A percentile compares a stretch with the other conserved stretches of the same genome.
These are phyloP conservation scores for Fraxinus quadrangulata DNA, from an alignment of 257 asterid species.

Conservation along the genomic window DNA sequence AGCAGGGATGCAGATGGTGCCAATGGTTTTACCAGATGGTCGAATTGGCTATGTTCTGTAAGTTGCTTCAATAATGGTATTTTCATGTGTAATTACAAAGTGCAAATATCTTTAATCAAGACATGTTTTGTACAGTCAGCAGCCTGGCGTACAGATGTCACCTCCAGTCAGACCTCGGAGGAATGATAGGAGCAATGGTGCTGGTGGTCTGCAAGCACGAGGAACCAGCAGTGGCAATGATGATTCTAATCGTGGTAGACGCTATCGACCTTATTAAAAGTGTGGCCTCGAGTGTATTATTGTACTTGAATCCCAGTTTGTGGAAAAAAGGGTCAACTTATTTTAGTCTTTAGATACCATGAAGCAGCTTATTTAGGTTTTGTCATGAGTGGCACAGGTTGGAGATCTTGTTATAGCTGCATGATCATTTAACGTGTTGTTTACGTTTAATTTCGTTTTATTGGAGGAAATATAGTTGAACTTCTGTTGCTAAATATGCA, in stretches of 20 bases:
- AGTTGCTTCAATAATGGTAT: slow-evolving; percentile 38
- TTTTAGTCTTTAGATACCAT: background rate
- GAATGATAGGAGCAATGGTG: slow-evolving; percentile 69
- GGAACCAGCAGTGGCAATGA: slow-evolving; percentile 53
- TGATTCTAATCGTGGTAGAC: slow-evolving; percentile 66
- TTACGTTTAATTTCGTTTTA: too few species aligned
- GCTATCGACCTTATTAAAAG: slow-evolving; percentile 79
- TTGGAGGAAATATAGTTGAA: background rate
- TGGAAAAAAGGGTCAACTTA: background rate
- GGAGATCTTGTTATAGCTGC: background rate
- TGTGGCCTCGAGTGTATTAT: background rate
- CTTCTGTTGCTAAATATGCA: background rate
- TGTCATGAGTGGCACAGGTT: background rate
- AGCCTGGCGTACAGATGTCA: slow-evolving; percentile 89
- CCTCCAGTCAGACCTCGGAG: slow-evolving; percentile 69
- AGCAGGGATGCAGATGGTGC: slow-evolving; percentile 99
- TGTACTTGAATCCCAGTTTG: background rate
- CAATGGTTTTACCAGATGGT: slow-evolving; percentile 98
- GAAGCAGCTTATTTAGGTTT: background rate
- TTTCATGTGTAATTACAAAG: background rate
- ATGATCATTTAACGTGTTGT: background rate
- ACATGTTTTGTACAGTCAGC: slow-evolving; percentile 59
- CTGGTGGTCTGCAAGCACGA: slow-evolving; percentile 23
- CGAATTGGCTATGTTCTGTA: slow-evolving; percentile 97
- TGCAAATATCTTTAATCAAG: background rate